Evolutionary conservation across 805 yeast species (phyloP).

Genomic region (Ascoidea asiatica): DNA sequence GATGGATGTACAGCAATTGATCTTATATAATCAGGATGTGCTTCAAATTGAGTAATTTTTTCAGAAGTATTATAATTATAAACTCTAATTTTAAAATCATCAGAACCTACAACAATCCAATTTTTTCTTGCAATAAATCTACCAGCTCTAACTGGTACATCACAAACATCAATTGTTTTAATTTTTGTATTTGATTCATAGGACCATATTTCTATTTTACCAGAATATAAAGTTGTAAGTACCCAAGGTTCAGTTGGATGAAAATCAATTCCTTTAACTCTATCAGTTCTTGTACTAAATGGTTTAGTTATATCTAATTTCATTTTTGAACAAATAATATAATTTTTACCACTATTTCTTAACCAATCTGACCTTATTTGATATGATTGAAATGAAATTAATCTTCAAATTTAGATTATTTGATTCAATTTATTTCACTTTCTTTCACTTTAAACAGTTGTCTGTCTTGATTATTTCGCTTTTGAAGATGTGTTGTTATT

Average conservation of each 20-base stretch:
- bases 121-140: conserved; percentile 89
- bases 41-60: conserved; percentile 89
- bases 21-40: conserved; percentile 95
- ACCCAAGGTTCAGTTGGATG: conserved; percentile 99
- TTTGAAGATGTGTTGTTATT: too few species aligned
- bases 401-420: too few species aligned
- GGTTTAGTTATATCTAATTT: conserved; percentile 28
- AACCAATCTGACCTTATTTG: too few species aligned
- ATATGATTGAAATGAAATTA: too few species aligned
- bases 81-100: conserved; percentile 88
- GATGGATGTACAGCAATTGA: conserved; percentile 90
- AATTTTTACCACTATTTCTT: too few species aligned
- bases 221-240: conserved; percentile 80
- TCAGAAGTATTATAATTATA: conserved; percentile 94
- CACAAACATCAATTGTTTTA: conserved; percentile 87
- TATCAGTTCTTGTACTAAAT: conserved; percentile 83
- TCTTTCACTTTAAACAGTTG: too few species aligned
- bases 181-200: conserved; percentile 77
- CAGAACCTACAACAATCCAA: conserved; percentile 94
- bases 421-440: too few species aligned
- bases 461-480: too few species aligned
- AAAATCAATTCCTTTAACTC: conserved; percentile 96
- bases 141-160: conserved; percentile 92
- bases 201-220: conserved; percentile 86
- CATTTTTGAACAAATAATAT: not conserved